These are phyloP conservation scores for Cryptosporidium parvum DNA, from an alignment of 169 alveolate species.

Conservation along the genomic window DNA sequence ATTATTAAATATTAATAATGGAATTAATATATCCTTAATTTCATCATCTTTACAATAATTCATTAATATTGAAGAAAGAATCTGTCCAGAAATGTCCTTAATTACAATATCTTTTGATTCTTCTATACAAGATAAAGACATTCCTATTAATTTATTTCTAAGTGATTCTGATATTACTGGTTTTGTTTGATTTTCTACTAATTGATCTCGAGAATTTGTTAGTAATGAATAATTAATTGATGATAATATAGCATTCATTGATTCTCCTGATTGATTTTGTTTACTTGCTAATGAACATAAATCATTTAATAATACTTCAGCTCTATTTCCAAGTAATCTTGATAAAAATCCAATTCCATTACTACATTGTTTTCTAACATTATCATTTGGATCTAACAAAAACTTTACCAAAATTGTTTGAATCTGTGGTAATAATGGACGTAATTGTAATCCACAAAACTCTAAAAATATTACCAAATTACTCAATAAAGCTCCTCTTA, in stretches of 20 bases:
- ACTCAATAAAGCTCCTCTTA: slow-evolving; percentile 79
- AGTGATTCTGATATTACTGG: slow-evolving; percentile 13
- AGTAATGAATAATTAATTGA: slow-evolving; percentile 15
- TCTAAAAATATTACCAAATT: slow-evolving; percentile 78
- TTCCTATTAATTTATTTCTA: slow-evolving; percentile 30
- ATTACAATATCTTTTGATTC: not conserved
- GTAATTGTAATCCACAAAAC: slow-evolving; percentile 77
- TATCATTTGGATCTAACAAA: slow-evolving; percentile 75
- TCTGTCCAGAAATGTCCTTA: slow-evolving; percentile 10
- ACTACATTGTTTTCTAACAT: slow-evolving; percentile 63
- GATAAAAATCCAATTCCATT: slow-evolving; percentile 65
- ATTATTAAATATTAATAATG: not conserved
- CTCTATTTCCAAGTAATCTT: slow-evolving; percentile 61
- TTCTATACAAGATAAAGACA: slow-evolving; percentile 12
- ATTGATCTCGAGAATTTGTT: not conserved
- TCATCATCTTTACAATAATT: slow-evolving; percentile 23
- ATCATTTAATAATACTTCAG: slow-evolving; percentile 76
- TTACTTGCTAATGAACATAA: slow-evolving; percentile 71
- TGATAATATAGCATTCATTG: slow-evolving; percentile 90
- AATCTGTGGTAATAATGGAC: slow-evolving; percentile 84
- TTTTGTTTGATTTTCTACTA: not conserved
- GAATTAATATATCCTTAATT: slow-evolving; percentile 28
- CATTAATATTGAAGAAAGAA: not conserved
- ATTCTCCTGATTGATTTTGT: slow-evolving; percentile 85
- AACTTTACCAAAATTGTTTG: slow-evolving; percentile 83